Evolutionary conservation across 208 protist genomes (phyloP).

Genomic region (Leishmania lainsoni): DNA sequence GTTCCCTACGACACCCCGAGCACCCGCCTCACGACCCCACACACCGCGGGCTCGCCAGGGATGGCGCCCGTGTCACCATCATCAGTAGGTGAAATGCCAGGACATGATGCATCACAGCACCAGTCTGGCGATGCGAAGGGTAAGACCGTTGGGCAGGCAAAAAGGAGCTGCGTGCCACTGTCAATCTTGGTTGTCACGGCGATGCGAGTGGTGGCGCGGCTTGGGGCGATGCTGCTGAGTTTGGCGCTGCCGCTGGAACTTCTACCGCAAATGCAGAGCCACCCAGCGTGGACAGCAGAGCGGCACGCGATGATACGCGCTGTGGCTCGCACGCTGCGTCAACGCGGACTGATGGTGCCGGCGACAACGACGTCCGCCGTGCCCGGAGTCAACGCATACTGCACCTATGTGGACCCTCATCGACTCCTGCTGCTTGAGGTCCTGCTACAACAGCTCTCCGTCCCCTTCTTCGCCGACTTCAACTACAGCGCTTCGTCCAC

Average conservation of each 20-base stretch:
- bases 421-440: constrained; percentile 50
- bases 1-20: constrained; percentile 17
- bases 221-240: constrained; percentile 24
- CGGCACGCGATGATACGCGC: constrained; percentile 18
- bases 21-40: constrained; percentile 4
- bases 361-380: background rate
- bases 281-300: constrained; percentile 20
- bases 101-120: background rate
- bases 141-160: background rate
- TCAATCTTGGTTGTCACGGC: constrained; percentile 24
- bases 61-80: background rate
- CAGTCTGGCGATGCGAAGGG: background rate
- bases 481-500: constrained; percentile 37
- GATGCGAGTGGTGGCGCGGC: constrained; percentile 18
- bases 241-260: constrained; percentile 21
- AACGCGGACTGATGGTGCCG: constrained; percentile 27
- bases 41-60: background rate
- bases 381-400: constrained; percentile 9
- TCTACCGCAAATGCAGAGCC: constrained; percentile 14
- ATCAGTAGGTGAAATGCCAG: background rate
- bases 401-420: constrained; percentile 30
- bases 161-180: constrained; percentile 1
- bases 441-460: constrained; percentile 45
- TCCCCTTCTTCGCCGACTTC: constrained; percentile 71
- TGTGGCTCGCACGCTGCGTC: constrained; percentile 21